Conservation (phyloP, 78 protist species). For the Dictyostelium intermedium region DNA sequence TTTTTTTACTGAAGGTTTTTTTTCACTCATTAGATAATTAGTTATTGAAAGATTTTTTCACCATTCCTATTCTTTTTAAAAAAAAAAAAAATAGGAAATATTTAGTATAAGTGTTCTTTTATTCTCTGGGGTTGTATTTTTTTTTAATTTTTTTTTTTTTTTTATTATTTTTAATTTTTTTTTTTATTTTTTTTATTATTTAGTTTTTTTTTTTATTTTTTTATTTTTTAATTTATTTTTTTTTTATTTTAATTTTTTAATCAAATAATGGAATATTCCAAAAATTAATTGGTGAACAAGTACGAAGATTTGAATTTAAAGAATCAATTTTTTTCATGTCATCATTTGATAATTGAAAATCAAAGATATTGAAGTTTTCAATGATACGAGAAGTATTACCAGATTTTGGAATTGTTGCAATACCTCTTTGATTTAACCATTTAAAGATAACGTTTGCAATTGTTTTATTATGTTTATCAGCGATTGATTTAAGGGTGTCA, state of each 20-base stretch:
- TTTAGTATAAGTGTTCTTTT: too few relatives aligned
- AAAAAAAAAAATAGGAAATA: too few relatives aligned
- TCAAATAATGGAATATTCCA: conserved; percentile 4
- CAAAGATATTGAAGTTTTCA: conserved; percentile 45
- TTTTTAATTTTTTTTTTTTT: too few relatives aligned
- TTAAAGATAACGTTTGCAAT: conserved; percentile 11
- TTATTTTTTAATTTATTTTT: too few relatives aligned
- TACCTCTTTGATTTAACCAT: conserved; percentile 7
- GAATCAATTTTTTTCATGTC: conserved; percentile 7
- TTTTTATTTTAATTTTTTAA: background rate
- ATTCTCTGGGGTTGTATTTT: too few relatives aligned
- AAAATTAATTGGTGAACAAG: background rate
- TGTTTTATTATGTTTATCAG: conserved; percentile 5
- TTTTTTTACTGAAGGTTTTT: too few relatives aligned
- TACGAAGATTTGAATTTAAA: background rate
- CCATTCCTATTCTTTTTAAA: too few relatives aligned
- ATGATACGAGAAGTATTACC: conserved; percentile 37
- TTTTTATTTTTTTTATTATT: too few relatives aligned
- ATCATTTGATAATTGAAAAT: background rate
- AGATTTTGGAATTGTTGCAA: conserved; percentile 64
- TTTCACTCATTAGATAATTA: too few relatives aligned
- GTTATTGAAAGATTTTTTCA: too few relatives aligned
- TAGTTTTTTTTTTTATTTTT: background rate
- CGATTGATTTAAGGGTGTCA: conserved; percentile 1
- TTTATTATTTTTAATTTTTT: too few relatives aligned